Evolutionary conservation across 441 rosid genomes (phyloP).

Genomic region (Kokia cookei): DNA sequence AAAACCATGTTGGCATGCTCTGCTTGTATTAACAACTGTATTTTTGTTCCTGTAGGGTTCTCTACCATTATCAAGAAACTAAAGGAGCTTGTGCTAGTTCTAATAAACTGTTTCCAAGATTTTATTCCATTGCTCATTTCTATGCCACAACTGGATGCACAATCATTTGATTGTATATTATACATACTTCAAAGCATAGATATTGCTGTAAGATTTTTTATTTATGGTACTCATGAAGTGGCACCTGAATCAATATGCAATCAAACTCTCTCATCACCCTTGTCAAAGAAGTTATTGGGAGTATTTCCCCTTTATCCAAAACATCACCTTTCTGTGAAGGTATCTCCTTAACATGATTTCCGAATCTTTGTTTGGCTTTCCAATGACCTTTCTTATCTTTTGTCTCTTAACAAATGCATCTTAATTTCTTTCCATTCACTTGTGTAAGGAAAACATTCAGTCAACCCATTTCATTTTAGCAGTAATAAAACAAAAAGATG

Average conservation of each 20-base stretch:
- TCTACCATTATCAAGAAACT: constrained; percentile 39
- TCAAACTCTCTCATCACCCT: constrained; percentile 35
- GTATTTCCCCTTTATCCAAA: constrained; percentile 56
- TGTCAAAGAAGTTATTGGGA: constrained; percentile 54
- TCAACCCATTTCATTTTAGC: background rate
- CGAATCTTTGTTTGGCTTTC: background rate
- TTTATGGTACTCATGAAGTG: constrained; percentile 26
- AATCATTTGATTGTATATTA: constrained; percentile 55
- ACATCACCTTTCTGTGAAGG: constrained; percentile 55
- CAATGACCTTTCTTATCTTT: background rate
- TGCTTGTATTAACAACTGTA: constrained; percentile 2
- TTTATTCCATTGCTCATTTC: constrained; percentile 51
- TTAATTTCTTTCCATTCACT: background rate
- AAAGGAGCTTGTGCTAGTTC: constrained; percentile 63
- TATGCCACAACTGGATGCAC: constrained; percentile 36
- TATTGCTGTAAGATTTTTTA: constrained; percentile 47
- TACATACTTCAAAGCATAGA: constrained; percentile 60
- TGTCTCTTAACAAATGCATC: background rate
- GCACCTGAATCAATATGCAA: constrained; percentile 33
- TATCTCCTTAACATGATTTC: constrained; percentile 18
- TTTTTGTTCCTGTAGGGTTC: constrained; percentile 39
- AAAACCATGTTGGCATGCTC: background rate
- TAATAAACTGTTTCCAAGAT: constrained; percentile 68
- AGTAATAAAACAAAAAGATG: background rate
- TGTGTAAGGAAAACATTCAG: background rate